Evolutionary conservation across 257 asterid genomes (phyloP).

Genomic region (Capsicum pubescens): DNA sequence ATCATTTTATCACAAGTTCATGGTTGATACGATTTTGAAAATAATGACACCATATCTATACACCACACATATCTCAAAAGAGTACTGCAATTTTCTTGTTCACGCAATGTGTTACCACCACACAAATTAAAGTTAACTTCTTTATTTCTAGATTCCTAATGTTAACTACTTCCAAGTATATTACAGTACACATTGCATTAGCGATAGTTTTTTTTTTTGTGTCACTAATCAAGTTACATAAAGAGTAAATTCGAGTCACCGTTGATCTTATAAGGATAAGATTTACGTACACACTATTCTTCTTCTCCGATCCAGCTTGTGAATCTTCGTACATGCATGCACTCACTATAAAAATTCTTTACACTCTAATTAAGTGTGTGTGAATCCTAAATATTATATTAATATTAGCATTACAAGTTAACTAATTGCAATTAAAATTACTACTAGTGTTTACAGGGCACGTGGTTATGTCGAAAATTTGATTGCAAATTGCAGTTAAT

Average conservation of each 20-base stretch:
- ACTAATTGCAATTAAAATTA: not conserved
- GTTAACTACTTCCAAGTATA: not conserved
- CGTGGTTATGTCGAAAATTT: not conserved
- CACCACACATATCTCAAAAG: constrained; percentile 13
- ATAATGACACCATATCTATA: not conserved
- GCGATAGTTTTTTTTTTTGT: not conserved
- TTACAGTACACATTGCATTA: not conserved
- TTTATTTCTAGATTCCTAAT: not conserved
- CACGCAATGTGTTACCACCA: constrained; percentile 24
- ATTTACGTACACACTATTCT: too few relatives aligned
- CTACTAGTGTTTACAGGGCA: not conserved
- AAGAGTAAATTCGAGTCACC: not conserved
- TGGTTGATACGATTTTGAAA: constrained; percentile 20
- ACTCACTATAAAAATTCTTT: not conserved
- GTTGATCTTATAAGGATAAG: too few relatives aligned
- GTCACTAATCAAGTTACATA: not conserved
- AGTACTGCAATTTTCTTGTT: not conserved
- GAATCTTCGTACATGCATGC: not conserved
- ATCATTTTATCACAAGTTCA: not conserved
- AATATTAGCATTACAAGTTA: not conserved
- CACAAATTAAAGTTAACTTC: not conserved
- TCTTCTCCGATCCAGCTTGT: too few relatives aligned
- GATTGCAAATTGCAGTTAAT: constrained; percentile 27
- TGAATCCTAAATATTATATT: not conserved
- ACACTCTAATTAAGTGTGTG: not conserved